A percentile compares a stretch with the other conserved stretches of the same genome.
Conservation (phyloP, 163 green algal species). For the Chlamydomonas reinhardtii region DNA sequence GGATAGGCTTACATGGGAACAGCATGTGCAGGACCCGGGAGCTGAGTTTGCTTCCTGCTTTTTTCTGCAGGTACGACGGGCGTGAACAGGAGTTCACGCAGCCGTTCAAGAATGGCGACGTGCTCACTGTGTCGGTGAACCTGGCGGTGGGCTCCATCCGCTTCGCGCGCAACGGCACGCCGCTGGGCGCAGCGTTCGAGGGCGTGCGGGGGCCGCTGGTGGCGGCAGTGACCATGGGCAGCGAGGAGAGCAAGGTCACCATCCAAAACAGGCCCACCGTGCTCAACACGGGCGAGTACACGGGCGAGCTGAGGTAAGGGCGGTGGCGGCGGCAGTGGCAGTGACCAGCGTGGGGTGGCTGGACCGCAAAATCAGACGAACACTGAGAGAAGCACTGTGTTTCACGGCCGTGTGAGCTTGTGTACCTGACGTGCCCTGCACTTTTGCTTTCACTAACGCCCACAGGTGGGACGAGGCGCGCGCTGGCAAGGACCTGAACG, state of each 20-base stretch:
- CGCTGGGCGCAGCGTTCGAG: conserved; percentile 70
- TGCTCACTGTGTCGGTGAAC: conserved; percentile 71
- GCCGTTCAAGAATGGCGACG: conserved; percentile 72
- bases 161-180: conserved; percentile 65
- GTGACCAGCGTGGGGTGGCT: too few species aligned
- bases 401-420: too few species aligned
- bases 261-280: conserved; percentile 79
- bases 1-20: too few species aligned
- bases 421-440: too few species aligned
- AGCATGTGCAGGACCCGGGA: too few species aligned
- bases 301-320: conserved; percentile 59
- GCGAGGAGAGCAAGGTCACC: conserved; percentile 75
- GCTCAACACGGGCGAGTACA: conserved; percentile 77
- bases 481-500: conserved; percentile 70
- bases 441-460: neutral
- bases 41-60: too few species aligned
- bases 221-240: conserved; percentile 70
- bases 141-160: conserved; percentile 57
- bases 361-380: too few species aligned
- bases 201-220: conserved; percentile 68
- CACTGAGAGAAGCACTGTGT: too few species aligned
- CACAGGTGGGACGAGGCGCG: conserved; percentile 73
- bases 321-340: neutral
- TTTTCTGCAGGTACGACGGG: too few species aligned
- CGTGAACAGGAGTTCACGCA: conserved; percentile 66